These are phyloP conservation scores for Botrytis porri DNA, from an alignment of 2,329 filamentous ascomycete genomes.

Conservation along the genomic window DNA sequence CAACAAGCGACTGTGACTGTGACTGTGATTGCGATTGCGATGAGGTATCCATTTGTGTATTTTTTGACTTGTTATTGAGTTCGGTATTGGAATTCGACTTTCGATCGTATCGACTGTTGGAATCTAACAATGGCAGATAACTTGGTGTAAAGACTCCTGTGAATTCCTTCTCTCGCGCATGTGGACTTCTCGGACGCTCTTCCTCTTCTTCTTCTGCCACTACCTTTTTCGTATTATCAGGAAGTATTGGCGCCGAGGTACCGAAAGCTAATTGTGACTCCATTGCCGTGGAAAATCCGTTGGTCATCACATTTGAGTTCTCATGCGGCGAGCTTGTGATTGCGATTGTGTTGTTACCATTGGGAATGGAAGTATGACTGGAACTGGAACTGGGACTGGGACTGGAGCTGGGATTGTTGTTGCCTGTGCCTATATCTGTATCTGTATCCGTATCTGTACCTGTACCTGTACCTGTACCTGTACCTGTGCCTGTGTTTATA, in stretches of 20 bases:
- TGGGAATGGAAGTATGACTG: not conserved
- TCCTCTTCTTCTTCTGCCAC: constrained; percentile 30
- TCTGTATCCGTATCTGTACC: not conserved
- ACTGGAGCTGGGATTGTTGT: not conserved
- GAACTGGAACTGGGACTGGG: not conserved
- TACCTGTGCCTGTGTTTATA: not conserved
- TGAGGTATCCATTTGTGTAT: constrained; percentile 25
- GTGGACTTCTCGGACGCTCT: constrained; percentile 44
- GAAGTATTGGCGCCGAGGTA: not conserved
- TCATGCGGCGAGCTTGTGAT: not conserved
- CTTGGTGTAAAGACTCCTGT: constrained; percentile 61
- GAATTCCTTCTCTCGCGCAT: constrained; percentile 58
- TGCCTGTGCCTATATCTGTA: not conserved
- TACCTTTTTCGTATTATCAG: not conserved
- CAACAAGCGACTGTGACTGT: constrained; percentile 21
- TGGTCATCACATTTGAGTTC: constrained; percentile 9
- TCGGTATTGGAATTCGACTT: constrained; percentile 10
- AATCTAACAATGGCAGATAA: constrained; percentile 60
- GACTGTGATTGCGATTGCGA: constrained; percentile 23
- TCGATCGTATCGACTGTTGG: constrained; percentile 29
- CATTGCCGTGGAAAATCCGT: constrained; percentile 1
- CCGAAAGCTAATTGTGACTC: constrained; percentile 7
- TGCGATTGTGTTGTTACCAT: not conserved
- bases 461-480: not conserved
- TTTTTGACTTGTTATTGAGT: constrained; percentile 22